Conservation (phyloP, 1,284 basidiomycete genomes). For the Xerocomus minutiporus region DNA sequence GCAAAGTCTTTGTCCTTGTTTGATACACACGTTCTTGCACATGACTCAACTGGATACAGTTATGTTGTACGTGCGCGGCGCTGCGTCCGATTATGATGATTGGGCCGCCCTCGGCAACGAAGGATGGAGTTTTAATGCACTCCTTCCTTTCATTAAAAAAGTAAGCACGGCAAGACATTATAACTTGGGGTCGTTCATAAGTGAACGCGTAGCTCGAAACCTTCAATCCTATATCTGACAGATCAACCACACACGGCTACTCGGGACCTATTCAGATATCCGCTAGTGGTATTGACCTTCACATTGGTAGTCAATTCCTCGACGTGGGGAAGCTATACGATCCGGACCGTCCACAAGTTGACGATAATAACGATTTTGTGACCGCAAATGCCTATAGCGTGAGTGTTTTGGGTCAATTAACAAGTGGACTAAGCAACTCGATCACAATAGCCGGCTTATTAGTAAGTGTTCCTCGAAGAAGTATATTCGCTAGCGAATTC, state of each 20-base stretch:
- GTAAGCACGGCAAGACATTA: slow-evolving; percentile 22
- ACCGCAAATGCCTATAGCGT: slow-evolving; percentile 38
- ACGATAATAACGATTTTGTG: too few relatives aligned
- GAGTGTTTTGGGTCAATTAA: too few relatives aligned
- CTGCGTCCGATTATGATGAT: slow-evolving; percentile 2
- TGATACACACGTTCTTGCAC: too few relatives aligned
- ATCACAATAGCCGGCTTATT: slow-evolving; percentile 5
- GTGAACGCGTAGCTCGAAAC: slow-evolving; percentile 44
- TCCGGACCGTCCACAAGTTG: slow-evolving; percentile 31
- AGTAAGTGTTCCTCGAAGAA: neutral
- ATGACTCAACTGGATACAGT: neutral
- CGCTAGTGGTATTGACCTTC: slow-evolving; percentile 34
- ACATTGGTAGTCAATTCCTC: slow-evolving; percentile 45
- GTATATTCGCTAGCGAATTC: neutral
- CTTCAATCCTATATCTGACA: slow-evolving; percentile 36
- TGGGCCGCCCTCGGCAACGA: slow-evolving; percentile 1
- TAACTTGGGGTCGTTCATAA: neutral
- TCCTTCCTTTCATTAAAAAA: slow-evolving; percentile 50
- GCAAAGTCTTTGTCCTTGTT: neutral
- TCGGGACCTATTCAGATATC: slow-evolving; percentile 53
- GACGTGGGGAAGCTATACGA: slow-evolving; percentile 43
- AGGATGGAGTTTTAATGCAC: slow-evolving; percentile 3
- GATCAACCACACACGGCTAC: slow-evolving; percentile 45
- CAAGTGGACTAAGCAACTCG: too few relatives aligned
- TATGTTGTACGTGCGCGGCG: slow-evolving; percentile 1